These are phyloP conservation scores for Prunus salicina DNA, from an alignment of 306 rosid genomes.

Conservation along the genomic window DNA sequence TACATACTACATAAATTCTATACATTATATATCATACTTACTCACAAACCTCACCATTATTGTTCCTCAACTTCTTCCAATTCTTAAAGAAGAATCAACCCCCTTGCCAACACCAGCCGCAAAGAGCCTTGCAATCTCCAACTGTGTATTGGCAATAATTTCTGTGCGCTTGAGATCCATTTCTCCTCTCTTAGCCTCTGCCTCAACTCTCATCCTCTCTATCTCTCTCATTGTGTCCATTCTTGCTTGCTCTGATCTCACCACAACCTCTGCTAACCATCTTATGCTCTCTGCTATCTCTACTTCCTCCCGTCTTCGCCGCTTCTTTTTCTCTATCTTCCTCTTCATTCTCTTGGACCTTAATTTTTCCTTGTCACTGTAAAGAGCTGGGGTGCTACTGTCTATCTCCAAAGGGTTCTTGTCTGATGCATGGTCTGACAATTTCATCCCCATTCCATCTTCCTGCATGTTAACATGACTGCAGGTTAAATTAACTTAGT, in stretches of 20 bases:
- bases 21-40: conserved; percentile 3
- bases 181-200: conserved; percentile 90
- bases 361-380: conserved; percentile 57
- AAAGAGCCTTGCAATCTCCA: conserved; percentile 92
- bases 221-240: conserved; percentile 90
- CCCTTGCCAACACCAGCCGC: conserved; percentile 62
- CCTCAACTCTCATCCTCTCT: conserved; percentile 88
- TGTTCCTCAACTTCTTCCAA: conserved; percentile 65
- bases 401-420: conserved; percentile 69
- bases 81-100: conserved; percentile 85
- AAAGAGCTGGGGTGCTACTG: conserved; percentile 86
- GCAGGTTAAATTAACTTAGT: background rate
- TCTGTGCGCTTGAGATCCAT: conserved; percentile 89
- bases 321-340: conserved; percentile 38
- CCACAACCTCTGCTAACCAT: conserved; percentile 90
- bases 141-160: conserved; percentile 86
- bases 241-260: conserved; percentile 79
- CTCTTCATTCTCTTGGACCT: conserved; percentile 54
- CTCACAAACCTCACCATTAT: background rate
- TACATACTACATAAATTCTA: conserved; percentile 5
- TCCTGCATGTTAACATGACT: conserved; percentile 37
- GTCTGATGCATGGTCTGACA: conserved; percentile 62
- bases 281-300: conserved; percentile 85
- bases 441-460: conserved; percentile 51
- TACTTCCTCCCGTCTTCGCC: conserved; percentile 33